Base-by-base conservation (phyloP, 495 filamentous ascomycete species). In the Choiromyces venosus region DNA sequence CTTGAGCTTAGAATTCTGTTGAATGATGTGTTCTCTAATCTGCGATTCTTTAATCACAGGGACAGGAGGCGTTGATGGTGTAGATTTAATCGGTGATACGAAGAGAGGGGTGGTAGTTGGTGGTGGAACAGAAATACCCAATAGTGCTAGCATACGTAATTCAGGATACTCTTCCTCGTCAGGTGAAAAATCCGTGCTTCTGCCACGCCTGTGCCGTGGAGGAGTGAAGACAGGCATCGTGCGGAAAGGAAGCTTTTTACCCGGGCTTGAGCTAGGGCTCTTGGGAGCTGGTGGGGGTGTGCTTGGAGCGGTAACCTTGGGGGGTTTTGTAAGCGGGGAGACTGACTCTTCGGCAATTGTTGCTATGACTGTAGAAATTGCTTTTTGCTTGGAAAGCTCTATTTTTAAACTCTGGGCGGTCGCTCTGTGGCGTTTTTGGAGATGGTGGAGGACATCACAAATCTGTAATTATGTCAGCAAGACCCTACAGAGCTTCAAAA, bases 151-250 rank as follows among this genome's bases (percentile, higher is more conserved):
- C 72, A 80, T 77, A 12, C 78, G 66, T 16, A 80, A 38, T 46
- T 80, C 78, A 10, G 79, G 79, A 61, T 75, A 73, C 10, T 73
- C 72, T 14, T 72, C 71, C 4, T 78, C 75, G 25, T 36, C 33
- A 2, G 42, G 66, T 52, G 35, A 52, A 12, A 72, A 21, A 70
- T 76, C 74, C 5, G 72, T 10, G 33, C 75, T 74, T 68, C 46
- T 66, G 2, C 77, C 69, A 36, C 74, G 78, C 25, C 78, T 69
- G 14, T 73, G 71, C 25, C 68, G 76, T 46, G 71, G 67, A 25
- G 79, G 78, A n/a, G 78, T 80, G 33, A 80, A 72, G 19, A 40
- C 61, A 4, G 78, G 77, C 66, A 80, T 77, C 8, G 73, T 71
- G 19, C 72, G 76, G 42, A 80, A 72, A 6, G 66, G 71, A 8